Base-by-base conservation (phyloP, 441 rosid genomes). In the Bruguiera hainesii region DNA sequence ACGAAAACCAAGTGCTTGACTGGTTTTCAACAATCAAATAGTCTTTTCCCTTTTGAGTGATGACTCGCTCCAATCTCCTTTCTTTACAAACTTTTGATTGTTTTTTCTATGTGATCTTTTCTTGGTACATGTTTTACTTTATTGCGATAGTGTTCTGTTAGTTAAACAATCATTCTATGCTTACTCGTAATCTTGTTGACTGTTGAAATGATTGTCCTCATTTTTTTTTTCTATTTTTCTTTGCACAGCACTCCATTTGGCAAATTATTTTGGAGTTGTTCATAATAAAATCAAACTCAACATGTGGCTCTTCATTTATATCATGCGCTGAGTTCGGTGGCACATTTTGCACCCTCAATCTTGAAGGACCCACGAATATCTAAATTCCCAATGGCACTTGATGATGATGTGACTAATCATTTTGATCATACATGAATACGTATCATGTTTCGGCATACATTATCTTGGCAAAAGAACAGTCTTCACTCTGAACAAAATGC, bases 141-240 rank as follows among this genome's bases (percentile, higher is more conserved):
- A 28, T 29, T 63, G 53, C 42, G 67, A 64, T 61, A 63, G 50
- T 39, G 62, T 72, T 72, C 51, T n/a, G 64, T 70, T 65, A 68
- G 37, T 72, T 73, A 70, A 70, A 49, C 26, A 68, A 35, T 76
- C 61, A 76, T 74, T 65, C 52, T 52, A 64, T 74, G 56, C 52
- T 76, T 74, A 42, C 48, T 37, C 66, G 53, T 61, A 52, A 23
- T 59, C 75, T 66, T 73, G 78, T 81, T 73, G 67, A 81, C 76
- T 57, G 26, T 18, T 42, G 67, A 63, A 71, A 71, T 75, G 67
- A 73, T 66, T 73, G 73, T 59, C 69, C 72, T 62, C 30, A 23
- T 42, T 18, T 8, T 42, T 18, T 8, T 15, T 29, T n/a, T 8
- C 55, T 19, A 21, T 68, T 64, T 68, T 58, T 55, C 39, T 7